phyloP scores from a whole-genome alignment of 2,329 filamentous ascomycete genomes.

The Aspergillus sp. region DNA sequence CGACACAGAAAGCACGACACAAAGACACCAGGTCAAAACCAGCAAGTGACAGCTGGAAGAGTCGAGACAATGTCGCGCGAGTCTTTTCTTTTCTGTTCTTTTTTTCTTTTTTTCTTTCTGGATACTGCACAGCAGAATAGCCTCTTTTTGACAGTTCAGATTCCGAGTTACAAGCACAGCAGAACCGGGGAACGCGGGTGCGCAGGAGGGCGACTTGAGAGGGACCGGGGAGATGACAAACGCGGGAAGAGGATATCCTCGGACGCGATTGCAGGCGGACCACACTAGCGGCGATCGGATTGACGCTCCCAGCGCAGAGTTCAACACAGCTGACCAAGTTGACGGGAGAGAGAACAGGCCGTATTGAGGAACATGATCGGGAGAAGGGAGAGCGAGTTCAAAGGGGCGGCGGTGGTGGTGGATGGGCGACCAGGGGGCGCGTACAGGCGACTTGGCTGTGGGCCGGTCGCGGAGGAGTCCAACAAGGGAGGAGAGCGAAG shows the following conservation, averaged over 20 bases:
- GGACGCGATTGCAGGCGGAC: constrained; percentile 1
- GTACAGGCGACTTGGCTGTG: constrained; percentile 10
- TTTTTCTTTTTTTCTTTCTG: constrained; percentile 5
- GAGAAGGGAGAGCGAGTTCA: constrained; percentile 7
- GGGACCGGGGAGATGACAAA: constrained; percentile 11
- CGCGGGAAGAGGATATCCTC: constrained; percentile 11
- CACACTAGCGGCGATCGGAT: constrained; percentile 5
- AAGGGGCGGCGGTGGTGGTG: constrained; percentile 1
- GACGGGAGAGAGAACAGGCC: constrained; percentile 10
- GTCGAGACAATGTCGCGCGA: too few species aligned
- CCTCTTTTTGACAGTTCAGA: constrained; percentile 9
- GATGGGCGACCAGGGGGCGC: constrained; percentile 8
- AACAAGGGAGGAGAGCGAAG: constrained; percentile 9
- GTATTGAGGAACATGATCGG: constrained; percentile 17
- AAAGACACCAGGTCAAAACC: constrained; percentile 14
- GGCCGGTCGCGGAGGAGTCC: constrained; percentile 19
- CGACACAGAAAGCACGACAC: constrained; percentile 5
- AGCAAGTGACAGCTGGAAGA: constrained; percentile 8
- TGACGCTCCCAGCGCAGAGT: constrained; percentile 6
- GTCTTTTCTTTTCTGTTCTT: constrained; percentile 3
- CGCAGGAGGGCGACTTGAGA: constrained; percentile 16
- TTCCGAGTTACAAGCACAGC: constrained; percentile 13
- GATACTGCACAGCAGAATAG: constrained; percentile 23
- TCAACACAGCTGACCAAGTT: constrained; percentile 16
- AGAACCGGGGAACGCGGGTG: constrained; percentile 16